Conservation (phyloP, 768 basidiomycete genomes). For the Rhodotorula kratochvilovae region DNA sequence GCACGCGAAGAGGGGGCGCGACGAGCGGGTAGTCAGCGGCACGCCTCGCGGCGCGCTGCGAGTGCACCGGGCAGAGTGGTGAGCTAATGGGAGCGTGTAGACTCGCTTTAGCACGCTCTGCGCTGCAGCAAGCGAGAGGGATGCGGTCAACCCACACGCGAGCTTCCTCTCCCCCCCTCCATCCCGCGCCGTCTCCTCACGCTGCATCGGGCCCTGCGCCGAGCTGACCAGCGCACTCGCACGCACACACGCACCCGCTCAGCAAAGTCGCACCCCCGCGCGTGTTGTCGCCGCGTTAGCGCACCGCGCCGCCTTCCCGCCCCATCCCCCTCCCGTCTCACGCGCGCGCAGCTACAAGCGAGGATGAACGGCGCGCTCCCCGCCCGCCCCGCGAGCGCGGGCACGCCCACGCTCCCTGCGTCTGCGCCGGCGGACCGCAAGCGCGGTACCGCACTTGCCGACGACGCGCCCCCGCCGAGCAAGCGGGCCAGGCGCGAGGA, state of each 20-base stretch:
- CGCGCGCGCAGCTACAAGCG: not conserved
- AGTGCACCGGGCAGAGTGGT: no score
- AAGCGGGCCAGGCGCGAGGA: slow-evolving; percentile 9
- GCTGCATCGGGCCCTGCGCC: no score
- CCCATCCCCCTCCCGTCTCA: not conserved
- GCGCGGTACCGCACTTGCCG: slow-evolving; percentile 12
- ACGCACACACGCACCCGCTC: not conserved
- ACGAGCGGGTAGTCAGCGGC: no score
- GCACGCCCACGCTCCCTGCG: not conserved
- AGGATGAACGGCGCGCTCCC: not conserved
- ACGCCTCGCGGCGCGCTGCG: no score
- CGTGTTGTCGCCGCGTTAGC: not conserved
- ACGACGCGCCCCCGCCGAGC: slow-evolving; percentile 8
- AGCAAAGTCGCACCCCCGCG: no score
- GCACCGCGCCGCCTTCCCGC: not conserved
- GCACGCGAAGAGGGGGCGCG: no score
- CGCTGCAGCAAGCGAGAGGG: no score
- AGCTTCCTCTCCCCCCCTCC: no score
- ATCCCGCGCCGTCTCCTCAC: not conserved
- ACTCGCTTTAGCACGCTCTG: no score
- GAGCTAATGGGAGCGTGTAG: no score
- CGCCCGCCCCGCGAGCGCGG: not conserved
- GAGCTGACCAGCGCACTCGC: not conserved
- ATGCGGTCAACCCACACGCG: no score
- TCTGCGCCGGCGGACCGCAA: slow-evolving; percentile 5